Base-by-base conservation (phyloP, 2,329 filamentous ascomycete species). In the Botrytis galanthina region DNA sequence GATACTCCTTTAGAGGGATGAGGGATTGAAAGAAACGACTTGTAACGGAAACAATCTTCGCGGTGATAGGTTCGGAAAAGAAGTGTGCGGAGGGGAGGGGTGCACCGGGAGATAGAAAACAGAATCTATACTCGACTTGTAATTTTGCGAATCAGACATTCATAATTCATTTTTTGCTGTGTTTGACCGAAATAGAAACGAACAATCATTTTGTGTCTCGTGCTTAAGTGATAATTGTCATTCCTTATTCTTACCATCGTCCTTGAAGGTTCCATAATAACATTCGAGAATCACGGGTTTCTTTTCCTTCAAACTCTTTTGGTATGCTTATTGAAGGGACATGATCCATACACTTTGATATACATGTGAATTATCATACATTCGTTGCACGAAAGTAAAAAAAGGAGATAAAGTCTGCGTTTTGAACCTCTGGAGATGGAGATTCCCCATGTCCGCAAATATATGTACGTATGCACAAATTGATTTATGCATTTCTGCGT, bases 231-330 rank as follows among this genome's bases (percentile, higher is more conserved):
- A 46, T 20, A 46, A 2, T 37, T 12, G 8, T 37, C 8, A 10
- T 37, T 6, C 10, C 37, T 37, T 37, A 8, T 37, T 37, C 37
- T 37, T 37, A 37, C 37, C 37, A 37, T 37, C 1, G 35, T 37
- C 35, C 37, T 37, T 37, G 10, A 10, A 9, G 37, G 1, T 37
- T 37, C 37, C 37, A 37, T 9, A 37, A 37, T 10, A 22, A 46
- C 26, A n/a, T n/a, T 14, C 12, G 0, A n/a, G 12, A 51, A 51
- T 51, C 6, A 4, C 0, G 0, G 1, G 1, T n/a, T 51, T 14
- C 26, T 51, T n/a, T 10, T 12, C 22, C 46, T 51, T 14, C 0
- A 14, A 51, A 16, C 26, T 5, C 22, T 0, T 9, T 51, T 7
- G 26, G 10, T 51, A n/a, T 1, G 7, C 26, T n/a, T 48, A 48